Evolutionary conservation across 2,329 filamentous ascomycete genomes (phyloP).

Genomic region (Aschersonia sp.): DNA sequence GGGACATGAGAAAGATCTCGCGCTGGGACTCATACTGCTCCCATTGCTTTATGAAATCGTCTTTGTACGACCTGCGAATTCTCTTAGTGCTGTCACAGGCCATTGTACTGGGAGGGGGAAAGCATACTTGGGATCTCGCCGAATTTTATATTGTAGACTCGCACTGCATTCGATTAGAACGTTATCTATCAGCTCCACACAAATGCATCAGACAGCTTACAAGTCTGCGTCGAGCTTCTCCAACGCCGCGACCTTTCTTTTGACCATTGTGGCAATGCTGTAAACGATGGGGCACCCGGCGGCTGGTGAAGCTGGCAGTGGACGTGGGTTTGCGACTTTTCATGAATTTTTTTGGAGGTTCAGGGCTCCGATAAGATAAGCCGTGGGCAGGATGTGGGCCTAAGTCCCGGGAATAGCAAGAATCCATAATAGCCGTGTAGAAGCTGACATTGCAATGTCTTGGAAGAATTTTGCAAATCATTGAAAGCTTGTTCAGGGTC

Average conservation of each 20-base stretch:
- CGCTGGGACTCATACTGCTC: slow-evolving; percentile 82
- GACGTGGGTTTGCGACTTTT: background rate
- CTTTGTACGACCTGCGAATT: slow-evolving; percentile 57
- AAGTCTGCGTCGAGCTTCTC: slow-evolving; percentile 92
- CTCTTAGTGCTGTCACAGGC: slow-evolving; percentile 4
- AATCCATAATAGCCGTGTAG: no score
- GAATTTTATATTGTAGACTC: slow-evolving; percentile 83
- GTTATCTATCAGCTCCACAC: background rate
- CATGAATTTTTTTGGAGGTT: background rate
- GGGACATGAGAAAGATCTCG: slow-evolving; percentile 80
- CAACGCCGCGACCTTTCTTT: slow-evolving; percentile 79
- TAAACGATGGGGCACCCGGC: background rate
- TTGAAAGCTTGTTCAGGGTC: no score
- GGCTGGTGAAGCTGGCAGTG: background rate
- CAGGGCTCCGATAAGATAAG: background rate
- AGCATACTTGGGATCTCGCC: slow-evolving; percentile 64
- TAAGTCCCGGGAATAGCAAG: no score
- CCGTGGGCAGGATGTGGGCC: no score
- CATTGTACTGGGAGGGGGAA: slow-evolving; percentile 2
- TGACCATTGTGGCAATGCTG: slow-evolving; percentile 43
- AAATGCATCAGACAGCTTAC: slow-evolving; percentile 24
- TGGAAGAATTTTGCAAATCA: no score
- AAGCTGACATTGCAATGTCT: no score
- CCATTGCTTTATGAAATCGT: slow-evolving; percentile 80
- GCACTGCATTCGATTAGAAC: slow-evolving; percentile 31